These are phyloP conservation scores for Colletotrichum euphorbiae DNA, from an alignment of 2,329 filamentous ascomycete genomes.

Conservation along the genomic window DNA sequence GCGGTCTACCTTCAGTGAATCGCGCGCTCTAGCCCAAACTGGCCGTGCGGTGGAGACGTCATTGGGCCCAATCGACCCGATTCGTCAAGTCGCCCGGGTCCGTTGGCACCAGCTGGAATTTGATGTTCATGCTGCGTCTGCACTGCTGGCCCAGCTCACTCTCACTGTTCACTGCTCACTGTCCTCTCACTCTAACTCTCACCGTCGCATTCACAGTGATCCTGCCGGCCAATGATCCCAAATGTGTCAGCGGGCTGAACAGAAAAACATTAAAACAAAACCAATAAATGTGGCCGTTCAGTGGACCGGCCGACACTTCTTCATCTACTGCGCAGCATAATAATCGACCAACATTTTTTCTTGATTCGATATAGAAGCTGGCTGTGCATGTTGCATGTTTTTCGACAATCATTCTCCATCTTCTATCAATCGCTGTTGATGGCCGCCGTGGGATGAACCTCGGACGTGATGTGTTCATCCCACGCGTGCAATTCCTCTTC, in stretches of 20 bases:
- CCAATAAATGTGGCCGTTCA: constrained; percentile 22
- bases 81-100: constrained; percentile 8
- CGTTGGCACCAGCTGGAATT: constrained; percentile 15
- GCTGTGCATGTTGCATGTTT: constrained; percentile 4
- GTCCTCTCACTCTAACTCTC: neutral
- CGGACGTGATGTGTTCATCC: neutral
- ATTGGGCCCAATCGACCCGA: constrained; percentile 11
- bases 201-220: neutral
- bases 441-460: too few species aligned
- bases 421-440: neutral
- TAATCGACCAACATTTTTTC: neutral
- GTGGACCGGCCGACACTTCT: constrained; percentile 23
- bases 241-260: neutral
- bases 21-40: constrained; percentile 10
- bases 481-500: neutral
- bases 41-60: neutral
- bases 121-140: constrained; percentile 6
- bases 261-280: neutral
- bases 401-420: neutral
- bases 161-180: neutral
- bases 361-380: neutral
- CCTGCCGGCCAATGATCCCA: neutral
- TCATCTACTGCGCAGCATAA: constrained; percentile 23
- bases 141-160: neutral
- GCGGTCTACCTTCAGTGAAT: constrained; percentile 25